Evolutionary conservation across 345 rosid species (phyloP), one percentile per base, ranked within the genome.

Genomic region (Eucalyptus globulus): DNA sequence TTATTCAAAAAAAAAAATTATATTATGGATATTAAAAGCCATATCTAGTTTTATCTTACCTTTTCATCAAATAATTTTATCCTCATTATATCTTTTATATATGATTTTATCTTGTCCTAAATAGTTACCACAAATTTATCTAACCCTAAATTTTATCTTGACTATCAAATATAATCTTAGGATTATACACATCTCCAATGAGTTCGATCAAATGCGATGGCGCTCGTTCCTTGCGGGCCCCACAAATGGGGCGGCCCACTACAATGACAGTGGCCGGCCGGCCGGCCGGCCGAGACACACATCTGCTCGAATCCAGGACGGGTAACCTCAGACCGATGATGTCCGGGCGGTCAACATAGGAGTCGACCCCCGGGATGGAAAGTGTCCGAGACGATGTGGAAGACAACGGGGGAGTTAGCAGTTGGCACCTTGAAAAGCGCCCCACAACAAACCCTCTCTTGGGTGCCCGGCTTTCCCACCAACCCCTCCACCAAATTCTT

Each of bases 41-140:
- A 22, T 4, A 56, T 10, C 0, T 22, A 56, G 2, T 24, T 56
- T 24, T 56, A 24, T 9, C 4, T 10, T 10, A 56, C 0, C 6
- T 24, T 0, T 0, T 24, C 2, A 24, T 56, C 1, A 10, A 0
- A 56, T 22, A 24, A 56, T 56, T 56, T 56, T 56, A 56, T 56
- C 1, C 1, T 2, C 3, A 9, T 56, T 24, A 56, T 56, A 56
- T 56, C 0, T 56, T 56, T 56, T 56, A 22, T 0, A 56, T 10
- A 0, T 0, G 13, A 56, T 1, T 10, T 24, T 10, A 24, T 56
- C 3, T 8, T 56, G 0, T 22, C 27, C 6, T 0, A 17, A 16
- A 54, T 0, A 4, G 0, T 56, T 22, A 22, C 1, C 6, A 56
- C 9, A 56, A 22, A 24, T 56, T 56, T 56, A 56, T 56, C 27